A percentile compares a stretch with the other conserved stretches of the same genome.
Conservation (phyloP, 495 filamentous ascomycete genomes). For the Aspergillus nidulans region DNA sequence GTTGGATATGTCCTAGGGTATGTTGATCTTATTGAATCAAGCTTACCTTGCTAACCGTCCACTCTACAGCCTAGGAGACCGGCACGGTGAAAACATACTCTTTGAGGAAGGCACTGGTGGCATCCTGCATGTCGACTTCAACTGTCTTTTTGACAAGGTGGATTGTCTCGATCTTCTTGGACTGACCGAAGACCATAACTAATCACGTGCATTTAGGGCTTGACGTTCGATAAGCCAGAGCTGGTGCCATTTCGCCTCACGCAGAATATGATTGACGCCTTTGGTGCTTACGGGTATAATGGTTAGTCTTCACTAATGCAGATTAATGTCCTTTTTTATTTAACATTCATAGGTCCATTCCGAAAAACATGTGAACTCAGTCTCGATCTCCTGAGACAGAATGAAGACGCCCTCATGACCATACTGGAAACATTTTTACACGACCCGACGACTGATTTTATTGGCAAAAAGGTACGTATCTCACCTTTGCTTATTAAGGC, state of each 20-base stretch:
- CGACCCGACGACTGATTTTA: conserved; percentile 92
- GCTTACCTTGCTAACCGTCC: background rate
- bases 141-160: conserved; percentile 96
- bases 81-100: conserved; percentile 97
- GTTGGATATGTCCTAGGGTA: conserved; percentile 87
- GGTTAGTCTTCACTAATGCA: conserved; percentile 23
- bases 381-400: conserved; percentile 74
- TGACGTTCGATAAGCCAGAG: conserved; percentile 93
- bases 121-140: conserved; percentile 97
- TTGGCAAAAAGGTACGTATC: conserved; percentile 61
- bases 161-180: background rate
- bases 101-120: conserved; percentile 94
- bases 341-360: conserved; percentile 61
- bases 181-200: background rate
- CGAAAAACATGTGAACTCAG: conserved; percentile 86
- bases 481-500: background rate
- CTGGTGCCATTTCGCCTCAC: conserved; percentile 96
- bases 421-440: conserved; percentile 94
- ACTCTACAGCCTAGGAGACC: conserved; percentile 69
- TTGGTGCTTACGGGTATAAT: conserved; percentile 89
- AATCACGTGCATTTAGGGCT: conserved; percentile 43
- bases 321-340: background rate
- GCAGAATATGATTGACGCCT: conserved; percentile 96
- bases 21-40: conserved; percentile 6
- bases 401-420: conserved; percentile 94